Evolutionary conservation across 345 rosid species (phyloP).

Genomic region (Sisymbrium altissimum): DNA sequence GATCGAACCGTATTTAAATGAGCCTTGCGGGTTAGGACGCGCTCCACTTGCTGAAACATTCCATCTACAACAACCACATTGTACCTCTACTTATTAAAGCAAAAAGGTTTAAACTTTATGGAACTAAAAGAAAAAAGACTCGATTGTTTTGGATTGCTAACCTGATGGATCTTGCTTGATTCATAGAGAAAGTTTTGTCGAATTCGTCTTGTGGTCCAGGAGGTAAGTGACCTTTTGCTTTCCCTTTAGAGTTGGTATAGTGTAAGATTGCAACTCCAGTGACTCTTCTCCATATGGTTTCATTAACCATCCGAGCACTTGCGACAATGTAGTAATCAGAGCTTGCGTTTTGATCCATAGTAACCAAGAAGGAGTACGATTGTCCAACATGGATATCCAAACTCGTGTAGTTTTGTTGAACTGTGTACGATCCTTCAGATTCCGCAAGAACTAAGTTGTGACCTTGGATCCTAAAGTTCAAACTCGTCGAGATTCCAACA

Average conservation of each 20-base stretch:
- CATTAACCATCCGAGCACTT: conserved; percentile 88
- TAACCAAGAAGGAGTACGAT: conserved; percentile 81
- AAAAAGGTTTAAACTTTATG: background rate
- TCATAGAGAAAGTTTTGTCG: conserved; percentile 96
- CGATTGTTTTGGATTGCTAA: conserved; percentile 19
- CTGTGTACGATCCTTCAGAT: conserved; percentile 92
- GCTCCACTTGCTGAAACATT: conserved; percentile 98
- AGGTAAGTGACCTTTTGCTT: conserved; percentile 85
- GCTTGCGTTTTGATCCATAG: conserved; percentile 98
- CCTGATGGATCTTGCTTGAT: conserved; percentile 99
- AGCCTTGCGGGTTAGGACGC: conserved; percentile 97
- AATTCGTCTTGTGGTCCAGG: conserved; percentile 75
- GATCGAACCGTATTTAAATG: conserved; percentile 91
- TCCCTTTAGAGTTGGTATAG: conserved; percentile 92
- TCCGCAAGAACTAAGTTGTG: conserved; percentile 92
- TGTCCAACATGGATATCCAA: conserved; percentile 98
- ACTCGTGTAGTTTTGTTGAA: conserved; percentile 95
- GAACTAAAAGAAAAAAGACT: background rate
- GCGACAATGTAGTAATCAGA: conserved; percentile 97
- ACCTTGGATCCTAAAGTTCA: conserved; percentile 94
- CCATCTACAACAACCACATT: conserved; percentile 59
- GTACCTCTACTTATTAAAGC: no score
- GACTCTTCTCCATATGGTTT: conserved; percentile 83
- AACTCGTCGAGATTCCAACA: conserved; percentile 86
- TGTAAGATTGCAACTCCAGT: conserved; percentile 93